Percentiles rank a stretch among this genome's conserved stretches.
Evolutionary conservation across 2,329 filamentous ascomycete genomes (phyloP).

Genomic region (Neofusicoccum cordaticola): DNA sequence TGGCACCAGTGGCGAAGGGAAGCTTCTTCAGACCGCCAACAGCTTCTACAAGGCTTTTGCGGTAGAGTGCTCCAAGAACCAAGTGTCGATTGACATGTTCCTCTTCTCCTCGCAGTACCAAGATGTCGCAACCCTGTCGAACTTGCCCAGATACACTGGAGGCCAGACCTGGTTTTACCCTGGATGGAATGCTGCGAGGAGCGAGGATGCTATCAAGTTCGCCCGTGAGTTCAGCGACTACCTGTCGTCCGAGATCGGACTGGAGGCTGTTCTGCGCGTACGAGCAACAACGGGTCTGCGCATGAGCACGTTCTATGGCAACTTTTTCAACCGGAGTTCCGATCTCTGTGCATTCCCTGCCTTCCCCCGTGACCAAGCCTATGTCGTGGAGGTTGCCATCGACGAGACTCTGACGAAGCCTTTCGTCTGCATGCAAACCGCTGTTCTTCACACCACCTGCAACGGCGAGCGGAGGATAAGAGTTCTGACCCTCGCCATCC

Average conservation of each 20-base stretch:
- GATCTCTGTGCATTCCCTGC: conserved; percentile 97
- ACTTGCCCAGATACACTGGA: conserved; percentile 91
- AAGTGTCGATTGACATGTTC: conserved; percentile 98
- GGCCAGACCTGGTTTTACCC: conserved; percentile 99
- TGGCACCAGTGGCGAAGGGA: conserved; percentile 87
- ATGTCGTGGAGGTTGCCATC: conserved; percentile 97
- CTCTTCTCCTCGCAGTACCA: conserved; percentile 94
- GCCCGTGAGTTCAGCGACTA: conserved; percentile 96
- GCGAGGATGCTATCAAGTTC: conserved; percentile 96
- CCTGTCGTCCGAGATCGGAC: conserved; percentile 90
- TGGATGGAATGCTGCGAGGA: conserved; percentile 90
- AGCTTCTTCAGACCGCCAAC: conserved; percentile 84
- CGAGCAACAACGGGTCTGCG: conserved; percentile 90
- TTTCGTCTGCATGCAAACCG: conserved; percentile 87
- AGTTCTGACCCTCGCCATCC: conserved; percentile 88
- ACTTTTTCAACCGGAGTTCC: conserved; percentile 98
- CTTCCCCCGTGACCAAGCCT: conserved; percentile 94
- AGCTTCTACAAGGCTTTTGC: conserved; percentile 99
- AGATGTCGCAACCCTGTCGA: conserved; percentile 93
- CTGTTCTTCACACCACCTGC: conserved; percentile 94
- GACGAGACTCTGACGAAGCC: conserved; percentile 92
- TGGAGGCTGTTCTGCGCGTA: conserved; percentile 93
- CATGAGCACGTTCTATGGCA: conserved; percentile 98
- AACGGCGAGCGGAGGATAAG: conserved; percentile 95
- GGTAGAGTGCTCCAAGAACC: conserved; percentile 97